Base-by-base conservation (phyloP, 2,329 filamentous ascomycete genomes). In the Dactylellina leptospora region DNA sequence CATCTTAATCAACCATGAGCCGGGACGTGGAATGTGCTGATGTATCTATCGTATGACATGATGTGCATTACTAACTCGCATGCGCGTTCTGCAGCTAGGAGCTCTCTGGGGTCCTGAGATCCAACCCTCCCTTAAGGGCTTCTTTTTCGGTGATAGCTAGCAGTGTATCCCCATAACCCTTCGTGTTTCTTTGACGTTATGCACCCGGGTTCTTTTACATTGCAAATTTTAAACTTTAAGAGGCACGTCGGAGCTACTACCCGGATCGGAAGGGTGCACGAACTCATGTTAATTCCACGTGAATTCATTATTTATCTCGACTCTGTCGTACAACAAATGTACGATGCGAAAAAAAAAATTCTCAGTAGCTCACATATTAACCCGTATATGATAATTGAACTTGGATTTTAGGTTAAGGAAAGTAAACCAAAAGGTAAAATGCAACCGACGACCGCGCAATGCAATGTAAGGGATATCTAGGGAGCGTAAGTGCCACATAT, bases 361-460 rank as follows among this genome's bases (percentile, higher is more conserved):
- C 27, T 28, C 30, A 11, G 18, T 55, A 51, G 28, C 22, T 8
- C 27, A 18, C 28, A 36, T 10, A n/a, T 4, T 10, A 33, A 30
- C 16, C 16, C 16, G 4, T 22, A 30, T 20, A 42, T 47, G 38
- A 33, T 16, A 11, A 45, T 20, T 16, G 28, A 54, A 40, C 13
- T 58, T 40, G 30, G 36, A 13, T 47, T 4, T 6, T 47, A n/a
- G n/a, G 23, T 36, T 25, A 25, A 27, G 8, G 30, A 50, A 42
- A 22, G 16, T 28, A 44, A 44, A 66, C 27, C n/a, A 56, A 25
- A 58, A 59, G 45, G 42, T 51, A 59, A 16, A 45, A 53, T 68
- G 62, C 45, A 54, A 40, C 50, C 56, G 9, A 25, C 33, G 33
- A 54, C 62, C 62, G 40, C 56, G 64, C 64, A 61, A 70, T 60